Percentiles rank a stretch among this genome's conserved stretches.
phyloP scores from a whole-genome alignment of 2,329 filamentous ascomycete genomes.

The Hypoxylon sp. region DNA sequence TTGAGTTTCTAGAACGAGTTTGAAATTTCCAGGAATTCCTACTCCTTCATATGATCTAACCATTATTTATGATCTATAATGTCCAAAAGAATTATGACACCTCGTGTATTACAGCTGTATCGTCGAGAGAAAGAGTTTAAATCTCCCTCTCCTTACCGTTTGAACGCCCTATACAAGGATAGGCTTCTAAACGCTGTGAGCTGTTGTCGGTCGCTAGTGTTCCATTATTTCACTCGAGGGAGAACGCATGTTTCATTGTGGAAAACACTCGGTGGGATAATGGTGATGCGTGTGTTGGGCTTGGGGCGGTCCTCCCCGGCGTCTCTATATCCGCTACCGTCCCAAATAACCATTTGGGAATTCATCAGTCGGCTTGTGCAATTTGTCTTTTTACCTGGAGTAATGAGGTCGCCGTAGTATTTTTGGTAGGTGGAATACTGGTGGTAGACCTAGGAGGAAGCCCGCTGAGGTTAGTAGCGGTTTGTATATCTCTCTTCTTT shows the following conservation, averaged over 20 bases:
- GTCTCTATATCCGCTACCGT: background rate
- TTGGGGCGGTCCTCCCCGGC: no score
- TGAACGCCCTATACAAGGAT: background rate
- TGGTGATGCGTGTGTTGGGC: background rate
- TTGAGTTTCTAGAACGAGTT: background rate
- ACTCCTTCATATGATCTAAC: background rate
- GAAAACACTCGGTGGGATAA: constrained; percentile 6
- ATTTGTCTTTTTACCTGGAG: background rate
- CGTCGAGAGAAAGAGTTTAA: background rate
- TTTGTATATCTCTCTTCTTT: background rate
- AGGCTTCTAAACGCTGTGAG: background rate
- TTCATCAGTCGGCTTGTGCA: background rate
- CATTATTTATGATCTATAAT: background rate
- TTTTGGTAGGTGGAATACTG: constrained; percentile 21
- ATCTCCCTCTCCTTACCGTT: background rate
- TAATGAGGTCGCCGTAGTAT: constrained; percentile 22
- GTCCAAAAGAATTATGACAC: background rate
- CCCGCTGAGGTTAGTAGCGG: background rate
- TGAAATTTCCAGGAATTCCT: background rate
- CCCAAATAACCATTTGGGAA: constrained; percentile 17
- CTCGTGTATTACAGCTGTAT: background rate
- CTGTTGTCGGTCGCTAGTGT: no score
- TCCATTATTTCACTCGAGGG: background rate
- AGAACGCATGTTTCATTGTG: constrained; percentile 11
- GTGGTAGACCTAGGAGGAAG: constrained; percentile 10